Evolutionary conservation across 352 stramenopile genomes (phyloP), one percentile per base, ranked within the genome.

Genomic region (Pythium brassicae): DNA sequence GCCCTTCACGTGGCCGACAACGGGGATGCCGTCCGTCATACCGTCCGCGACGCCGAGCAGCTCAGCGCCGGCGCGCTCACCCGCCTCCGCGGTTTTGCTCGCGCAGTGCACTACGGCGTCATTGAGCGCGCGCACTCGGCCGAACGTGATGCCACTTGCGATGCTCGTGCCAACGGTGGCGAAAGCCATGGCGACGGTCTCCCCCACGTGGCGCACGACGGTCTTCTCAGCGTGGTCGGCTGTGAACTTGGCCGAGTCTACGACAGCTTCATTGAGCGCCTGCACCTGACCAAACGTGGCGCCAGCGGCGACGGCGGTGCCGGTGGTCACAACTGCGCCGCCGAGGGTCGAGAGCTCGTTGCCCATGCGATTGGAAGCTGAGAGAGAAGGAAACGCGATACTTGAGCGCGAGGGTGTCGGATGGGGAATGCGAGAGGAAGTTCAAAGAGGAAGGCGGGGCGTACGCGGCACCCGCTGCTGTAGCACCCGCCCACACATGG

Each of bases 331-430:
- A n/a, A 56, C 40, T 10, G 37, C 55, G 14, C 47, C 55, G 10
- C 55, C 55, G 23, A 62, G 17, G 11, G 55, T 56, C 23, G 55
- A 55, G 34, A 62, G n/a, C 6, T 62, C 55, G 55, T 62, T 56
- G 34, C 55, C 40, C 55, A 62, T 62, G 25, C 4, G 39, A 17
- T 29, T 25, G 47, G 23, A n/a, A 8, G 23, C 20, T 51, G 40
- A 9, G n/a, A 25, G 8, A 10, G 15, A 11, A 14, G 19, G 8
- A 15, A 11, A 23, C 3, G 19, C 4, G 19, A 15, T 26, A 19
- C 40, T 46, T 26, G 19, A 11, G 1, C 22, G 40, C 40, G 20
- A 44, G 39, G 17, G 39, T n/a, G 39, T n/a, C 8, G 40, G 40
- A 46, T 46, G 5, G 40, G 3, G 19, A 46, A 26, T 46, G 40